These are phyloP conservation scores for Achaetomiella virescens DNA, from an alignment of 495 filamentous ascomycete genomes.

Conservation along the genomic window DNA sequence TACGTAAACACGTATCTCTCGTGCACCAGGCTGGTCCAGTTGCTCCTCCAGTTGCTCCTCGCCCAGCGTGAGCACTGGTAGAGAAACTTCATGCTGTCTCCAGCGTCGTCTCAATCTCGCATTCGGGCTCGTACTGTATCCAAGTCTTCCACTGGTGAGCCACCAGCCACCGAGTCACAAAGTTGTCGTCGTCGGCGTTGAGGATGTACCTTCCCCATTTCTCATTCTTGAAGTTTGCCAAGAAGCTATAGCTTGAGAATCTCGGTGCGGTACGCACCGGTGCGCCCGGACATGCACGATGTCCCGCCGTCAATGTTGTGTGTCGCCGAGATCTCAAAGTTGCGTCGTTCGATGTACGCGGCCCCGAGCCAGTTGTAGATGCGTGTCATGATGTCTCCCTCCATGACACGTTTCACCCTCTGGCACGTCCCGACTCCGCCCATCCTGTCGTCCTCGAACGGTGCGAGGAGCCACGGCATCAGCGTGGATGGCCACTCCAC, in stretches of 20 bases:
- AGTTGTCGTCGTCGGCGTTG: constrained; percentile 82
- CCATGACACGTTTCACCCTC: constrained; percentile 60
- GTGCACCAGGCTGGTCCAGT: constrained; percentile 66
- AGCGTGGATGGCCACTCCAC: constrained; percentile 75
- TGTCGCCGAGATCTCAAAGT: constrained; percentile 85
- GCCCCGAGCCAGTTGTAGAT: constrained; percentile 75
- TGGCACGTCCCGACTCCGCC: constrained; percentile 83
- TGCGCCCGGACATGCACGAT: constrained; percentile 82
- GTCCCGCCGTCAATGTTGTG: constrained; percentile 80
- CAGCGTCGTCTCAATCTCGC: constrained; percentile 68
- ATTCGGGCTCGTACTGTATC: constrained; percentile 69
- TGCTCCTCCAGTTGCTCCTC: constrained; percentile 75
- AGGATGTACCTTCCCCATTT: constrained; percentile 65
- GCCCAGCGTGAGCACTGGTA: constrained; percentile 79
- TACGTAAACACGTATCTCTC: constrained; percentile 65
- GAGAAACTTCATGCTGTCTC: constrained; percentile 67
- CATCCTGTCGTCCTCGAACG: constrained; percentile 69
- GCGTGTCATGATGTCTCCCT: constrained; percentile 49
- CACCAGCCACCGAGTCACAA: constrained; percentile 74
- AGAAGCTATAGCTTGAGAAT: constrained; percentile 76
- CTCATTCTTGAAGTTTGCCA: constrained; percentile 65
- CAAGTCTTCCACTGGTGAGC: constrained; percentile 69
- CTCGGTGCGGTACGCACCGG: constrained; percentile 72
- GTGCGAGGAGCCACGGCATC: constrained; percentile 76
- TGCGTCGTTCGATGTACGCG: constrained; percentile 74